Conservation (phyloP, 805 yeast genomes). For the Kodamaea lidongshanica region DNA sequence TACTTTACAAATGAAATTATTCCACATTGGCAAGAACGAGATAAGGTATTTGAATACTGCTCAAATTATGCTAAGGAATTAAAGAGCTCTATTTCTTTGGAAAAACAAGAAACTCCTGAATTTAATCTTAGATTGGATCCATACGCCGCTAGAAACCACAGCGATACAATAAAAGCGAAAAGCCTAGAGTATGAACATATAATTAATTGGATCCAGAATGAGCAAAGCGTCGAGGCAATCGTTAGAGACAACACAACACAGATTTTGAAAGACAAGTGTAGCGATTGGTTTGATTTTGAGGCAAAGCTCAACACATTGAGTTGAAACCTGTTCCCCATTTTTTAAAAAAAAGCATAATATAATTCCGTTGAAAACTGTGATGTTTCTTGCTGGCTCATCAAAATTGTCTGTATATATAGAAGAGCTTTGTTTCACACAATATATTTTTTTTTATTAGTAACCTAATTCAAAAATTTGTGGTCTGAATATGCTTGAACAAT, state of each 20-base stretch:
- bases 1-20: slow-evolving; percentile 23
- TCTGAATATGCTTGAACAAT: too few relatives aligned
- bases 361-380: not conserved
- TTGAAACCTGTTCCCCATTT: not conserved
- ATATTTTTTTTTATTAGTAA: not conserved
- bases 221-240: slow-evolving; percentile 28
- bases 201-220: slow-evolving; percentile 34
- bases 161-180: slow-evolving; percentile 17
- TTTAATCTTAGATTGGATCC: slow-evolving; percentile 35
- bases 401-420: not conserved
- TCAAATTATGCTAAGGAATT: slow-evolving; percentile 19
- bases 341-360: not conserved
- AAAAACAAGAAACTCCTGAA: slow-evolving; percentile 2
- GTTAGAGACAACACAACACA: slow-evolving; percentile 26
- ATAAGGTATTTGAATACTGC: slow-evolving; percentile 27
- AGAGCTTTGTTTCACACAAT: not conserved
- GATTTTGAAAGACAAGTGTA: slow-evolving; percentile 32
- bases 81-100: slow-evolving; percentile 9
- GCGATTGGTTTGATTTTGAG: slow-evolving; percentile 34
- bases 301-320: slow-evolving; percentile 14
- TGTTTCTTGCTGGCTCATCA: not conserved
- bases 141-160: slow-evolving; percentile 26
- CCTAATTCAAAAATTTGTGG: not conserved
- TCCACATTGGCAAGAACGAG: slow-evolving; percentile 34
- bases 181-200: slow-evolving; percentile 23